Evolutionary conservation across 2,329 filamentous ascomycete genomes (phyloP).

Genomic region (Fusarium sp.): DNA sequence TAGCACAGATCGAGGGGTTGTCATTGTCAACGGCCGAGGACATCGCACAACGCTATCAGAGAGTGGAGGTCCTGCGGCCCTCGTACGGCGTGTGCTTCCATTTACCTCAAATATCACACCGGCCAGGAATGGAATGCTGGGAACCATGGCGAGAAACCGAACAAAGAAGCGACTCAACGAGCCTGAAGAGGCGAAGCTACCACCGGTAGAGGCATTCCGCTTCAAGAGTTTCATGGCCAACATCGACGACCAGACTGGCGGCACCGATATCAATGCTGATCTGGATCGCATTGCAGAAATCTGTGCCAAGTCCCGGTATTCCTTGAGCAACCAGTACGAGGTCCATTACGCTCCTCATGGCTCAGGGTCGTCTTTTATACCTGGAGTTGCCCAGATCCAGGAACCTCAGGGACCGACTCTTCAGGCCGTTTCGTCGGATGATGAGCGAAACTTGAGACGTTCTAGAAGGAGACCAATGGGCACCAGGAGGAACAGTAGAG

Average conservation of each 20-base stretch:
- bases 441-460: slow-evolving; percentile 57
- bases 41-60: slow-evolving; percentile 42
- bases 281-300: slow-evolving; percentile 75
- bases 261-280: slow-evolving; percentile 64
- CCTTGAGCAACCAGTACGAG: slow-evolving; percentile 74
- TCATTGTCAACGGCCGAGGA: slow-evolving; percentile 44
- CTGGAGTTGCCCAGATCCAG: slow-evolving; percentile 44
- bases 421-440: slow-evolving; percentile 67
- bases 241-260: slow-evolving; percentile 56
- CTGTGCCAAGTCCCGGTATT: slow-evolving; percentile 72
- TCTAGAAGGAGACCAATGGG: slow-evolving; percentile 55
- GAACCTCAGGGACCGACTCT: slow-evolving; percentile 62
- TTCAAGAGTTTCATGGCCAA: slow-evolving; percentile 73
- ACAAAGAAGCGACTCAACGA: slow-evolving; percentile 49
- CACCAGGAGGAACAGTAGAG: slow-evolving; percentile 60
- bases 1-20: slow-evolving; percentile 44
- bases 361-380: slow-evolving; percentile 61
- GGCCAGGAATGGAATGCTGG: slow-evolving; percentile 53
- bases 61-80: slow-evolving; percentile 43
- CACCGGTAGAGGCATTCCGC: slow-evolving; percentile 71
- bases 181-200: slow-evolving; percentile 59
- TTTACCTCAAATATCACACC: slow-evolving; percentile 47
- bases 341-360: slow-evolving; percentile 72
- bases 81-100: slow-evolving; percentile 45
- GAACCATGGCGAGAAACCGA: slow-evolving; percentile 56